phyloP scores from a whole-genome alignment of 148 eudicot genomes.

The Diospyros lotus region DNA sequence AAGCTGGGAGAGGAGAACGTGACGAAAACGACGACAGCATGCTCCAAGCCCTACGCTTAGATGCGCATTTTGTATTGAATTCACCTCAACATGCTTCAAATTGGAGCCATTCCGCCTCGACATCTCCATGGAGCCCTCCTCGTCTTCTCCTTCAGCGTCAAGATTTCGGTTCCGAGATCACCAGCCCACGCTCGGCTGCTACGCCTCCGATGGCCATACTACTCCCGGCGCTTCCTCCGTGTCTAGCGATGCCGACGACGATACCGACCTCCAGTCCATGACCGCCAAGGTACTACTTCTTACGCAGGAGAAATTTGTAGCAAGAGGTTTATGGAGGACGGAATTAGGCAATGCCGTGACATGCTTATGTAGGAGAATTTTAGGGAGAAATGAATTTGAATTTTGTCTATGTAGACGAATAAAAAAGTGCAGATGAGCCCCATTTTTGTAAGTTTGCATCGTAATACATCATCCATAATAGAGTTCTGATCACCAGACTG shows the following conservation, averaged over 20 bases:
- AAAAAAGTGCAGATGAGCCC: no score
- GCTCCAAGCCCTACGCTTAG: background rate
- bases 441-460: no score
- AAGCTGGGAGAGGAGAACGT: background rate
- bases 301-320: no score
- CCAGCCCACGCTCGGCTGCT: background rate
- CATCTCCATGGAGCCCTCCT: background rate
- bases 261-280: constrained; percentile 32
- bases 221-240: background rate
- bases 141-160: background rate
- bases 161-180: background rate
- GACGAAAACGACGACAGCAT: background rate
- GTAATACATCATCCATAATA: no score
- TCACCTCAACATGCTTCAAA: background rate
- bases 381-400: no score
- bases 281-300: constrained; percentile 27
- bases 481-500: no score
- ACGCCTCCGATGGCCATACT: background rate
- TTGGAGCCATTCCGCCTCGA: background rate
- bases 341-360: no score
- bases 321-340: no score
- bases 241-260: constrained; percentile 2
- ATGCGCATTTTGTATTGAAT: background rate
- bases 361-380: no score
- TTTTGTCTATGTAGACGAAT: no score